Conservation (phyloP, 257 asterid genomes). For the Thymus mandschuricus region DNA sequence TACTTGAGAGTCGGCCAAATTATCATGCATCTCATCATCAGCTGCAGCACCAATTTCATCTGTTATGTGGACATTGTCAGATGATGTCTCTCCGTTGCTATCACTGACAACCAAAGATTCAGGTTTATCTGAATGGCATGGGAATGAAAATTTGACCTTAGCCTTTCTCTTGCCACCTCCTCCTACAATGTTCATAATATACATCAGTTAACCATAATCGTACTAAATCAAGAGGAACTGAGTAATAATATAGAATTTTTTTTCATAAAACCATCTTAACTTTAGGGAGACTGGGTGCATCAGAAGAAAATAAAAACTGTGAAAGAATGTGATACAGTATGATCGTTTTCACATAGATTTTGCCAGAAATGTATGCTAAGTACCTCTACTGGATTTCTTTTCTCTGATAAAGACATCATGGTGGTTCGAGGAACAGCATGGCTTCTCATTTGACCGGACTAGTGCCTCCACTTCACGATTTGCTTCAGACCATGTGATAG, state of each 20-base stretch:
- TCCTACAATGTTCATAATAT: constrained; percentile 43
- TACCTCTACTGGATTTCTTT: constrained; percentile 56
- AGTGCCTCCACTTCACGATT: constrained; percentile 57
- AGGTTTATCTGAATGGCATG: constrained; percentile 42
- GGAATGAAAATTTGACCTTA: constrained; percentile 54
- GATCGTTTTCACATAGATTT: background rate
- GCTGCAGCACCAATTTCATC: constrained; percentile 40
- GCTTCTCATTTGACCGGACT: constrained; percentile 45
- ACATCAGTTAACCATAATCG: constrained; percentile 21
- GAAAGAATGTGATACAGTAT: background rate
- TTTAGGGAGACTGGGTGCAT: constrained; percentile 11
- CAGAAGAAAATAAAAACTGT: constrained; percentile 13
- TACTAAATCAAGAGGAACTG: constrained; percentile 11
- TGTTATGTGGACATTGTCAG: constrained; percentile 31
- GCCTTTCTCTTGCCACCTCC: constrained; percentile 49
- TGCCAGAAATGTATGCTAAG: constrained; percentile 22
- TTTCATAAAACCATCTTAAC: constrained; percentile 18
- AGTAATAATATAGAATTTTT: background rate
- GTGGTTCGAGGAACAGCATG: constrained; percentile 39
- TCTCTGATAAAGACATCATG: constrained; percentile 44
- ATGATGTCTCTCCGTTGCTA: constrained; percentile 38
- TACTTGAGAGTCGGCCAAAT: constrained; percentile 38
- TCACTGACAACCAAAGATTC: constrained; percentile 42
- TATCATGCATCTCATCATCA: constrained; percentile 38
- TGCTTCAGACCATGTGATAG: constrained; percentile 53